These are phyloP conservation scores for Sclerotinia minor DNA, from an alignment of 2,329 filamentous ascomycete species.

Conservation along the genomic window DNA sequence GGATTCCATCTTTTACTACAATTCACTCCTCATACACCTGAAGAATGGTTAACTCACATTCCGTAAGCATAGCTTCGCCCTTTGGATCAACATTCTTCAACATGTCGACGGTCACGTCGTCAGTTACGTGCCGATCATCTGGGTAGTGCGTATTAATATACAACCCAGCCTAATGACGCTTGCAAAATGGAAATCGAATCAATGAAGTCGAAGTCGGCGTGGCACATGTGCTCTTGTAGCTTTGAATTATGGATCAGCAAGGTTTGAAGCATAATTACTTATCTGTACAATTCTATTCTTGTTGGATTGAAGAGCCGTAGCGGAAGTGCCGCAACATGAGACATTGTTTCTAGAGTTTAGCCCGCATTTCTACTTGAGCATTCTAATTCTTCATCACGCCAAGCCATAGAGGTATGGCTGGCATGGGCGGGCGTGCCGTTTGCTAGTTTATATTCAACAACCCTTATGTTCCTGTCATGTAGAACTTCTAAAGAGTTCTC, in stretches of 20 bases:
- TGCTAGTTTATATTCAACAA: constrained; percentile 8
- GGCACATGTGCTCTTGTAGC: background rate
- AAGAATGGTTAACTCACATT: constrained; percentile 1
- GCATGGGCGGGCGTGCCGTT: background rate
- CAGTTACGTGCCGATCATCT: background rate
- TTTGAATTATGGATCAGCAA: background rate
- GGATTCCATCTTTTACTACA: background rate
- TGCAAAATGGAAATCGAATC: background rate
- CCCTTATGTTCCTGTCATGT: background rate
- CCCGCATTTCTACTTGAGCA: constrained; percentile 1
- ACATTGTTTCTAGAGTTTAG: constrained; percentile 2
- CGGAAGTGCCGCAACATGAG: constrained; percentile 8
- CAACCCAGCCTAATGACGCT: background rate
- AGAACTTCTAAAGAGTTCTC: background rate
- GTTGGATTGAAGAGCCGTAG: background rate
- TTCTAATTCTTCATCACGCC: background rate
- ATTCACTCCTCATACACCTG: background rate
- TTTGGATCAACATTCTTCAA: constrained; percentile 16
- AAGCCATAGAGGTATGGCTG: constrained; percentile 1
- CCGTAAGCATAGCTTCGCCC: background rate
- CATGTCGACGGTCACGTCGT: background rate
- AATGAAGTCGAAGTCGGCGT: background rate
- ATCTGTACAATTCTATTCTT: background rate
- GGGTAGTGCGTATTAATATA: background rate
- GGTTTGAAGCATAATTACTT: background rate